These are phyloP conservation scores for Cunninghamia lanceolata DNA, from an alignment of 75 land plant species.

Conservation along the genomic window DNA sequence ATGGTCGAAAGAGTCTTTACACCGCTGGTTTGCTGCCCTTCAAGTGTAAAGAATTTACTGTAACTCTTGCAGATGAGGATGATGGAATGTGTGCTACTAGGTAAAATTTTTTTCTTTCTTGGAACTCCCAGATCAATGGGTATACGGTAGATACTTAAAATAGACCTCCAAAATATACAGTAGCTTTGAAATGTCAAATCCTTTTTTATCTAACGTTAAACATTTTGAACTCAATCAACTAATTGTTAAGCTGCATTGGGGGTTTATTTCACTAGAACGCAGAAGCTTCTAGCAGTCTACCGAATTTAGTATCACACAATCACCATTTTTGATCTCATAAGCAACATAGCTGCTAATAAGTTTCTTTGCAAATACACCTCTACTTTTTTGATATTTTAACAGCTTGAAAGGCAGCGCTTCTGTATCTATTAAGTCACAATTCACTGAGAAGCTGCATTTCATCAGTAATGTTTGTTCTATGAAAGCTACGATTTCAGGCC, in stretches of 20 bases:
- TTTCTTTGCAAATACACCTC: neutral
- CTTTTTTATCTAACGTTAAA: neutral
- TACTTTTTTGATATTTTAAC: neutral
- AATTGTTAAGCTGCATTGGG: neutral
- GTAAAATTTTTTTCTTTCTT: conserved; percentile 22
- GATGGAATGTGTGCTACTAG: conserved; percentile 47
- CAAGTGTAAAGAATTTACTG: conserved; percentile 45
- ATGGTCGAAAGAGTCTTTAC: conserved; percentile 70
- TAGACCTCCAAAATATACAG: neutral
- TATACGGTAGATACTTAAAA: too few relatives aligned
- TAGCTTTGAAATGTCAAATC: neutral
- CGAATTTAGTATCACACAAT: neutral
- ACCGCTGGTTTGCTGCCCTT: conserved; percentile 76
- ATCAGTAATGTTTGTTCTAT: neutral
- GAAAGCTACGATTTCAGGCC: neutral
- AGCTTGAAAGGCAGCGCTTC: neutral
- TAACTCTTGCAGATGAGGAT: conserved; percentile 53
- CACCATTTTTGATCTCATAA: neutral
- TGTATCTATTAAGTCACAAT: neutral
- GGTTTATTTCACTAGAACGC: neutral
- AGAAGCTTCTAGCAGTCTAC: neutral
- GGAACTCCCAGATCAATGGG: neutral
- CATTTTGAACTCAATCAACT: neutral
- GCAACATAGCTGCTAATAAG: neutral
- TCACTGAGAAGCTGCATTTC: neutral